Percentiles rank a stretch among this genome's conserved stretches.
Conservation (phyloP, 1,284 basidiomycete species). For the Ceratobasidium sp. region DNA sequence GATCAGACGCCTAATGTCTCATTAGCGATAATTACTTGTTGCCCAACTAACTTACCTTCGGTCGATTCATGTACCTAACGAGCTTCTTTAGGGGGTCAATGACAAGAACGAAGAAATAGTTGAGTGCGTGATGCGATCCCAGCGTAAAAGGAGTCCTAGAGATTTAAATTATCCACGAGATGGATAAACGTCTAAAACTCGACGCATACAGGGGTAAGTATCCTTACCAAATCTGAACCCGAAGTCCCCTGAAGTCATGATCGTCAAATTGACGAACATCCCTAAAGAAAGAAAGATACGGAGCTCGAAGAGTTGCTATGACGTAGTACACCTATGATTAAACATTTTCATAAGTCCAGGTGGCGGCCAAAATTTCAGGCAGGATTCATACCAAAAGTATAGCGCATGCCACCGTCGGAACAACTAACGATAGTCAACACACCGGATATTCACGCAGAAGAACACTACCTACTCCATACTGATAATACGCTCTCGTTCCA, state of each 20-base stretch:
- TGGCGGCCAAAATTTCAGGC: too few relatives aligned
- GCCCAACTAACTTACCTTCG: too few relatives aligned
- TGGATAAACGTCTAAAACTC: too few relatives aligned
- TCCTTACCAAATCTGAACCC: slow-evolving; percentile 25
- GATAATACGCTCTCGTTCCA: slow-evolving; percentile 2
- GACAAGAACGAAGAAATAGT: neutral
- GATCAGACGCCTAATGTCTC: too few relatives aligned
- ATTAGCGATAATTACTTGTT: too few relatives aligned
- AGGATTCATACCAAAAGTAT: neutral
- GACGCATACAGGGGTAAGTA: neutral
- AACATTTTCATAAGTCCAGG: too few relatives aligned
- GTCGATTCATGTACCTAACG: neutral
- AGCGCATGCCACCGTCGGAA: neutral
- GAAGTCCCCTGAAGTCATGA: slow-evolving; percentile 17
- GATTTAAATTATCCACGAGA: neutral
- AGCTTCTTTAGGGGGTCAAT: neutral
- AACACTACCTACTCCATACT: slow-evolving; percentile 7
- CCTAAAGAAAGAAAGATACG: slow-evolving; percentile 7
- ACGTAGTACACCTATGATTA: slow-evolving; percentile 23
- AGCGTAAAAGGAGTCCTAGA: slow-evolving; percentile 29
- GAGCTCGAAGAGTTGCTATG: slow-evolving; percentile 18
- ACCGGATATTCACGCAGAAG: neutral
- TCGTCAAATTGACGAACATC: slow-evolving; percentile 8
- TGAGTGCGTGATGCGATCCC: slow-evolving; percentile 10
- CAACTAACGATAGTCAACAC: neutral